Conservation (phyloP, 2,329 filamentous ascomycete species). For the Diaporthe vaccinii region DNA sequence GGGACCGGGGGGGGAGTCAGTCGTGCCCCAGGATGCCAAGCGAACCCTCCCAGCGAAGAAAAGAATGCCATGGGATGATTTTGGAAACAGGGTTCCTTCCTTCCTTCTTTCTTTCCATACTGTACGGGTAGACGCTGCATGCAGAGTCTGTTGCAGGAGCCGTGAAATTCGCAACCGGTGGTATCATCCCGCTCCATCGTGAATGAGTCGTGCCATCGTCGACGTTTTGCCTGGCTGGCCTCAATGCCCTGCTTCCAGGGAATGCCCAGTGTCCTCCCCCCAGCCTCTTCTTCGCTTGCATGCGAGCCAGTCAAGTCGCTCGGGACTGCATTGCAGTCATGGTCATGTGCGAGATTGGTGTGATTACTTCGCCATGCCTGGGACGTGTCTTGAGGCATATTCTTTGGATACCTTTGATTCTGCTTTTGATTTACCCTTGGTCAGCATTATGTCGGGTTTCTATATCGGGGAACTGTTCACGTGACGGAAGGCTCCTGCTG, state of each 20-base stretch:
- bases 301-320: background rate
- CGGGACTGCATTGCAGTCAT: background rate
- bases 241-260: background rate
- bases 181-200: constrained; percentile 24
- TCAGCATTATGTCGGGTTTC: background rate
- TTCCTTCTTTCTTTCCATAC: background rate
- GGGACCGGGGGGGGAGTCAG: background rate
- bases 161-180: background rate
- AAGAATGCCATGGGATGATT: background rate
- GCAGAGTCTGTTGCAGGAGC: background rate
- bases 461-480: background rate
- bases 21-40: constrained; percentile 4
- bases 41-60: background rate
- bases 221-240: constrained; percentile 9
- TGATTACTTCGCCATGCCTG: constrained; percentile 15
- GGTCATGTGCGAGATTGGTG: background rate
- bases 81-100: background rate
- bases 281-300: background rate
- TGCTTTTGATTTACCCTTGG: background rate
- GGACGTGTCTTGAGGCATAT: constrained; percentile 29
- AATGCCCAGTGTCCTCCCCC: background rate
- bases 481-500: constrained; percentile 5
- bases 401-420: constrained; percentile 29
- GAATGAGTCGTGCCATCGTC: constrained; percentile 30
- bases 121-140: constrained; percentile 3